Conservation (phyloP, 208 protist genomes). For the Trypanosoma mega region DNA sequence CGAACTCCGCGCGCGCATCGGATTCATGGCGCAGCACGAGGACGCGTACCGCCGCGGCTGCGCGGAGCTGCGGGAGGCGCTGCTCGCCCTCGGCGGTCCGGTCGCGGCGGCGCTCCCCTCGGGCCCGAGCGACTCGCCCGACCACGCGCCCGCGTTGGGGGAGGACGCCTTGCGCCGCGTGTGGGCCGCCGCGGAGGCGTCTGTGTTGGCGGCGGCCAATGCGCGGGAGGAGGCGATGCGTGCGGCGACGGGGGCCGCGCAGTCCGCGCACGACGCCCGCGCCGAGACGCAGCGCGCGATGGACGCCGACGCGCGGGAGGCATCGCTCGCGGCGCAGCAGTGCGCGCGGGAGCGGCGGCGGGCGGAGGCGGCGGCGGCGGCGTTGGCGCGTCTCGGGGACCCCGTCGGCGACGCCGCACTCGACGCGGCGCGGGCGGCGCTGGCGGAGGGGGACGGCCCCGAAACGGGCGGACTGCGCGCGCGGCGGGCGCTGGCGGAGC, state of each 20-base stretch:
- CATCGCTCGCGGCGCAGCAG: slow-evolving; percentile 15
- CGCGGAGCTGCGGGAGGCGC: too few relatives aligned
- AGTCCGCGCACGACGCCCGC: slow-evolving; percentile 16
- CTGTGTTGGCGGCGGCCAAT: too few relatives aligned
- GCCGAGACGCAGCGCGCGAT: slow-evolving; percentile 32
- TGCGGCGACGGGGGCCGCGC: slow-evolving; percentile 15
- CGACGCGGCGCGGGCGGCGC: slow-evolving; percentile 10
- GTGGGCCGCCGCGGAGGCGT: not conserved
- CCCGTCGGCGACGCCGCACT: slow-evolving; percentile 1
- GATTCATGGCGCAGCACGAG: too few relatives aligned
- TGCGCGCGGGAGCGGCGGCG: not conserved
- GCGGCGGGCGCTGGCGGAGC: too few relatives aligned
- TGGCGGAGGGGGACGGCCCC: not conserved
- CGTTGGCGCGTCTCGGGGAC: too few relatives aligned
- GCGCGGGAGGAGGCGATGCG: slow-evolving; percentile 27
- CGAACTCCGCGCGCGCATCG: slow-evolving; percentile 33
- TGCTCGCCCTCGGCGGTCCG: too few relatives aligned
- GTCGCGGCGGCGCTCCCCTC: too few relatives aligned
- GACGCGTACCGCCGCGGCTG: too few relatives aligned
- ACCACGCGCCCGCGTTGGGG: too few relatives aligned
- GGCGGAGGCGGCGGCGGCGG: slow-evolving; percentile 21
- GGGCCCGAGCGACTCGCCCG: too few relatives aligned
- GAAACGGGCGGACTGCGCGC: not conserved
- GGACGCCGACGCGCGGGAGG: slow-evolving; percentile 39
- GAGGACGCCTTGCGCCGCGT: not conserved